phyloP scores from a whole-genome alignment of 495 filamentous ascomycete species.

The Neurospora terricola region DNA sequence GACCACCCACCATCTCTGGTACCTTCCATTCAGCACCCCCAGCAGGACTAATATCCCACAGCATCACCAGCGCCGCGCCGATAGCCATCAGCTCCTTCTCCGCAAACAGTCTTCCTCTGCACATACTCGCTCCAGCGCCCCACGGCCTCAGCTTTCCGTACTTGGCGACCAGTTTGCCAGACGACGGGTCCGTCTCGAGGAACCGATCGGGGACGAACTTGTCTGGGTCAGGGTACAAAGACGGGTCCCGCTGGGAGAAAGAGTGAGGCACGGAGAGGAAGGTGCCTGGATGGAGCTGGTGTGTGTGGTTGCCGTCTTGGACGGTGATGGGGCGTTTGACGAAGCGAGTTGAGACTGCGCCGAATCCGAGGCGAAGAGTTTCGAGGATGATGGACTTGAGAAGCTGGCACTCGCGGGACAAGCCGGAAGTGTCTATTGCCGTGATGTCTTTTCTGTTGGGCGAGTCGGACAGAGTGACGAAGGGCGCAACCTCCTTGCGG shows the following conservation, averaged over 20 bases:
- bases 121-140: constrained; percentile 7
- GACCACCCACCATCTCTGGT: neutral
- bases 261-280: constrained; percentile 1
- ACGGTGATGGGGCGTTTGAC: constrained; percentile 1
- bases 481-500: neutral
- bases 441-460: neutral
- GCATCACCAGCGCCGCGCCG: constrained; percentile 5
- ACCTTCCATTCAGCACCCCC: neutral
- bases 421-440: neutral
- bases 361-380: constrained; percentile 5
- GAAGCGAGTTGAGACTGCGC: constrained; percentile 7
- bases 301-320: neutral
- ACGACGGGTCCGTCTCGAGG: constrained; percentile 4
- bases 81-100: constrained; percentile 13
- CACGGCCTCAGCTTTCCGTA: constrained; percentile 11
- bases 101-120: constrained; percentile 12
- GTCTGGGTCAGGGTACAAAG: constrained; percentile 6
- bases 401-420: constrained; percentile 4
- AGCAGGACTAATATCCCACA: constrained; percentile 12
- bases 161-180: neutral
- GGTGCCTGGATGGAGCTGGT: constrained; percentile 2
- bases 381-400: constrained; percentile 7
- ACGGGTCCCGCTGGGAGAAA: constrained; percentile 7
- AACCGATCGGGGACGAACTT: constrained; percentile 13
- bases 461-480: neutral